Evolutionary conservation across 192 early-diverging fungal species (phyloP).

Genomic region (Gaertneriomyces sp.): DNA sequence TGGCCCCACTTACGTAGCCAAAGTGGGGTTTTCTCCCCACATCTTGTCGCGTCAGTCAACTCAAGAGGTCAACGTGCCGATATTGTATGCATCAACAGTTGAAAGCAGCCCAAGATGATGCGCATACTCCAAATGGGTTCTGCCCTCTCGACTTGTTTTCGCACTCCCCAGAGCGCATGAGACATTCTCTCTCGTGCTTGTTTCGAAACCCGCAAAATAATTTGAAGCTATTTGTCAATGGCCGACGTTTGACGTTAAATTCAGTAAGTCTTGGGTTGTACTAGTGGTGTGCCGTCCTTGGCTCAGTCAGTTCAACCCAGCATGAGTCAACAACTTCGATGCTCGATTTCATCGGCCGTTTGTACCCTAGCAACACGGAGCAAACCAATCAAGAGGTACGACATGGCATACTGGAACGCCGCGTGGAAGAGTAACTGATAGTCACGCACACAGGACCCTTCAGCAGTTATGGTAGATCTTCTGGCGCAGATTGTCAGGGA

Average conservation of each 20-base stretch:
- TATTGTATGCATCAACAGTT: constrained; percentile 73
- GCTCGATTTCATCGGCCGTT: no score
- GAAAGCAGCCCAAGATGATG: constrained; percentile 37
- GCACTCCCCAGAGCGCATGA: constrained; percentile 27
- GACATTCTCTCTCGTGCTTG: constrained; percentile 39
- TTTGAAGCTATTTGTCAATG: constrained; percentile 50
- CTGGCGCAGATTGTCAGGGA: constrained; percentile 1
- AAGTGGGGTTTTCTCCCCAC: constrained; percentile 70
- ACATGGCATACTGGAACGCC: no score
- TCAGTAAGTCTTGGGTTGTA: not conserved
- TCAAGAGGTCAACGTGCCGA: constrained; percentile 62
- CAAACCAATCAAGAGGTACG: no score
- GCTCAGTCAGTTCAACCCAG: no score
- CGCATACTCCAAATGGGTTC: constrained; percentile 37
- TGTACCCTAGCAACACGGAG: no score
- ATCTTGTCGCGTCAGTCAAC: constrained; percentile 31
- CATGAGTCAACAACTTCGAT: no score
- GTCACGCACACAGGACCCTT: no score
- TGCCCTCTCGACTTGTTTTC: constrained; percentile 73
- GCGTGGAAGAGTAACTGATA: no score
- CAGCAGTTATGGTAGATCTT: not conserved
- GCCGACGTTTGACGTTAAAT: constrained; percentile 8
- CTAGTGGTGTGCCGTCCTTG: not conserved
- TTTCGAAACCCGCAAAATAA: constrained; percentile 51
- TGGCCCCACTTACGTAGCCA: constrained; percentile 37